Evolutionary conservation across 108 stramenopile genomes (phyloP), one percentile per base, ranked within the genome.

Genomic region (Skeletonema grethae): DNA sequence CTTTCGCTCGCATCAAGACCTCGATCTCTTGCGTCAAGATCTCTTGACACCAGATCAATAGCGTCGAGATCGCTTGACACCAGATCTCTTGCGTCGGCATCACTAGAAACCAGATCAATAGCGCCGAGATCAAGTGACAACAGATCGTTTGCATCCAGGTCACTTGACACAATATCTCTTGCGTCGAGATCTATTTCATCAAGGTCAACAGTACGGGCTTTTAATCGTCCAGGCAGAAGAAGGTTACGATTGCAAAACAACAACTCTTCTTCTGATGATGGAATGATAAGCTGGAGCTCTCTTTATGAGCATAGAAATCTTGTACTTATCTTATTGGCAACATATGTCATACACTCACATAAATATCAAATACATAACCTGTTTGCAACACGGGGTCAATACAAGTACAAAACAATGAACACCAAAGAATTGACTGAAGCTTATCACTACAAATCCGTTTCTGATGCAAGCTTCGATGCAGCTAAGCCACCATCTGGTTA

Each of bases 381-480:
- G 6, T 53, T 53, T 24, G 8, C 50, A 24, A n/a, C 50, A 53
- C 50, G 50, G 50, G 22, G 50, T 24, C 50, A n/a, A 22, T 53
- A 53, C 50, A 53, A 53, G 22, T 63, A 73, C 39, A 63, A 46
- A 31, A 43, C 57, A 58, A 65, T 73, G 24, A 53, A 59, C 39
- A 73, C 72, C 6, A 65, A 65, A 58, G 63, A 73, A 8, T 58
- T 73, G 28, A 38, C 38, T 36, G 34, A 29, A 20, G 20, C 16
- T 22, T 22, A 63, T 36, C 36, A 36, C 28, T 59, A 65, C 5
- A 50, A 30, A 45, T 31, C 63, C 18, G 57, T 56, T 29, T 43
- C 63, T 15, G 57, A 73, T 46, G 57, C 64, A 29, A 59, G 63
- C 18, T 65, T 65, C 57, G 64, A 73, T 58, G 72, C 72, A 25